Conservation (phyloP, 768 basidiomycete species). For the Leccinum fibrillosum region DNA sequence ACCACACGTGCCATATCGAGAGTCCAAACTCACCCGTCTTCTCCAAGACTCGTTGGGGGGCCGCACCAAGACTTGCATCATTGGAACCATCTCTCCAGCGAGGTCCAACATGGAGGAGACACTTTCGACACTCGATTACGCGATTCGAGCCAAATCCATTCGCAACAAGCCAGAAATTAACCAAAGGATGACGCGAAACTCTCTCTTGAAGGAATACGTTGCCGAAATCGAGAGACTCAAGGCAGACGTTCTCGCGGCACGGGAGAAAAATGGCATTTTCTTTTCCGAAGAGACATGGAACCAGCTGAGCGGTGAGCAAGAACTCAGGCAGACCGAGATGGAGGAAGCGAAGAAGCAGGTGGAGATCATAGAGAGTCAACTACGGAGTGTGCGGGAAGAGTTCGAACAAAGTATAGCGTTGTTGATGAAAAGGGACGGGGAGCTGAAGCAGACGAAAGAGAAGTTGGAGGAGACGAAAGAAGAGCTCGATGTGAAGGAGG, state of each 20-base stretch:
- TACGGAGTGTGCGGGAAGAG: constrained; percentile 79
- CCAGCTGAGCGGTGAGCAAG: constrained; percentile 74
- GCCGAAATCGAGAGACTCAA: constrained; percentile 92
- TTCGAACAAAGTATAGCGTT: constrained; percentile 86
- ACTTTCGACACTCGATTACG: constrained; percentile 95
- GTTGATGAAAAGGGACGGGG: constrained; percentile 70
- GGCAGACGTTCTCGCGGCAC: constrained; percentile 82
- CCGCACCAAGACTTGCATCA: constrained; percentile 94
- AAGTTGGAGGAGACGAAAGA: constrained; percentile 51
- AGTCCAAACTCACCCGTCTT: constrained; percentile 95
- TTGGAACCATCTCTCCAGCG: constrained; percentile 94
- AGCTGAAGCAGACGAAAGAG: constrained; percentile 62
- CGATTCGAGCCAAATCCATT: constrained; percentile 92
- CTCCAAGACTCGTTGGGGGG: constrained; percentile 99
- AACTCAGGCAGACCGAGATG: constrained; percentile 70
- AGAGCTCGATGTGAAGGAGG: constrained; percentile 50
- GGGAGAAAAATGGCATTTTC: constrained; percentile 96
- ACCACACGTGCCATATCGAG: constrained; percentile 91
- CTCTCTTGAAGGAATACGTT: constrained; percentile 90
- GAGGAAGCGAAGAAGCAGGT: constrained; percentile 82
- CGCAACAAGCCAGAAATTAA: constrained; percentile 94
- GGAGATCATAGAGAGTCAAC: constrained; percentile 78
- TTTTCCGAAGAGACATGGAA: constrained; percentile 90
- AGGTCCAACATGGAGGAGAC: constrained; percentile 96
- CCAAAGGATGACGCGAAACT: constrained; percentile 88